Evolutionary conservation across 257 asterid genomes (phyloP).

Genomic region (Phtheirospermum japonicum): DNA sequence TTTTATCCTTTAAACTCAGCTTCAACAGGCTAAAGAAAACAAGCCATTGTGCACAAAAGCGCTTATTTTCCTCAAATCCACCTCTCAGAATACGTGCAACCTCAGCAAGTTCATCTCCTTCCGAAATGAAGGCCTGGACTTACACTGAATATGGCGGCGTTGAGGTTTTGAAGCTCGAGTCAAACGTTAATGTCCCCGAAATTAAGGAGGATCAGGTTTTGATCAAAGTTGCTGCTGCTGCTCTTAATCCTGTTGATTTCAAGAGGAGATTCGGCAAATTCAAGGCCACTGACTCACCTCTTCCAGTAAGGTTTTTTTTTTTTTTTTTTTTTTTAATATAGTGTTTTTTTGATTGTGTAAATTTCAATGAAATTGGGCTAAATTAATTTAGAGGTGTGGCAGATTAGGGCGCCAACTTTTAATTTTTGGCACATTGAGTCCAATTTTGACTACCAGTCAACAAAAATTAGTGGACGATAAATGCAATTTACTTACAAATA

Average conservation of each 20-base stretch:
- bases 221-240: conserved; percentile 76
- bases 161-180: conserved; percentile 62
- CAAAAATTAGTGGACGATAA: background rate
- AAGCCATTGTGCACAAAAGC: background rate
- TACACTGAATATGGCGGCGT: conserved; percentile 71
- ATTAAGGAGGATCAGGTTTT: conserved; percentile 64
- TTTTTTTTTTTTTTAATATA: background rate
- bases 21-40: background rate
- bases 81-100: background rate
- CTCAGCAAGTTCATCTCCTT: background rate
- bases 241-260: conserved; percentile 83
- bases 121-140: conserved; percentile 74
- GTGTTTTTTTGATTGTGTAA: background rate
- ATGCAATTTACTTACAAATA: too few relatives aligned
- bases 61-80: background rate
- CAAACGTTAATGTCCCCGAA: conserved; percentile 53
- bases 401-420: too few relatives aligned
- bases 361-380: too few relatives aligned
- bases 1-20: background rate
- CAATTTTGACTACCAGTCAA: too few relatives aligned
- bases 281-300: conserved; percentile 39
- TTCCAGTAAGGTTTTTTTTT: conserved; percentile 49
- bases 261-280: conserved; percentile 65
- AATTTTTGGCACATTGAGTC: too few relatives aligned
- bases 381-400: too few relatives aligned